Evolutionary conservation across 1,284 basidiomycete genomes (phyloP).

Genomic region (Sanghuangporus baumii): DNA sequence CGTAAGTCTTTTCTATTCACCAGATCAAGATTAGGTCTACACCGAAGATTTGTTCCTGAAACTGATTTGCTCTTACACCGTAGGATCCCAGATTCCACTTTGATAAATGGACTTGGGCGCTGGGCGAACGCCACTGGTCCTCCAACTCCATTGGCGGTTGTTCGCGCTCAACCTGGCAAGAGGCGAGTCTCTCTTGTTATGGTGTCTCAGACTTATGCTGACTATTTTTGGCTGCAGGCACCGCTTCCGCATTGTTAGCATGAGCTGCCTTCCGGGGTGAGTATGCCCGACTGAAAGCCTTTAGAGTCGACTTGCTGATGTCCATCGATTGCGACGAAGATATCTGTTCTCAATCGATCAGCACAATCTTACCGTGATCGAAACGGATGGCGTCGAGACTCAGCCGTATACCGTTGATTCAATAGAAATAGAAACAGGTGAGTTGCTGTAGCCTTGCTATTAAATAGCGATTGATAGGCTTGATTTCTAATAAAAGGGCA

Average conservation of each 20-base stretch:
- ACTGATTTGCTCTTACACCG: not conserved
- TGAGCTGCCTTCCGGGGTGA: slow-evolving; percentile 18
- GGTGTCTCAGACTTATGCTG: not conserved
- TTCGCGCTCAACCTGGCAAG: slow-evolving; percentile 23
- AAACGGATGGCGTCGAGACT: slow-evolving; percentile 42
- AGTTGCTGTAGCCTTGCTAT: not conserved
- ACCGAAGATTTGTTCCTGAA: not conserved
- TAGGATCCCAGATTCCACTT: slow-evolving; percentile 35
- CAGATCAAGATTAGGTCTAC: not conserved
- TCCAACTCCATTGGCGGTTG: slow-evolving; percentile 26
- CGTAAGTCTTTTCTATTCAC: slow-evolving; percentile 9
- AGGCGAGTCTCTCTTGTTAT: slow-evolving; percentile 12
- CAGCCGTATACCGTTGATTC: slow-evolving; percentile 37
- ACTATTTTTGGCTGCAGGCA: not conserved
- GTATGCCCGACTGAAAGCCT: slow-evolving; percentile 25
- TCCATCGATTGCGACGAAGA: not conserved
- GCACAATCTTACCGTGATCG: slow-evolving; percentile 42
- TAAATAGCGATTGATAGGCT: not conserved
- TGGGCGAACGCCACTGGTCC: slow-evolving; percentile 21
- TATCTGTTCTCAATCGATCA: slow-evolving; percentile 41
- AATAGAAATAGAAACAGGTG: slow-evolving; percentile 31
- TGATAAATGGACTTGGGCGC: slow-evolving; percentile 48
- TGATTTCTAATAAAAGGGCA: slow-evolving; percentile 27
- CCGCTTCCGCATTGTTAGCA: slow-evolving; percentile 17
- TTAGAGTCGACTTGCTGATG: slow-evolving; percentile 26